These are phyloP conservation scores for Purpureocillium takamizusanense DNA, from an alignment of 2,329 filamentous ascomycete genomes.

Conservation along the genomic window DNA sequence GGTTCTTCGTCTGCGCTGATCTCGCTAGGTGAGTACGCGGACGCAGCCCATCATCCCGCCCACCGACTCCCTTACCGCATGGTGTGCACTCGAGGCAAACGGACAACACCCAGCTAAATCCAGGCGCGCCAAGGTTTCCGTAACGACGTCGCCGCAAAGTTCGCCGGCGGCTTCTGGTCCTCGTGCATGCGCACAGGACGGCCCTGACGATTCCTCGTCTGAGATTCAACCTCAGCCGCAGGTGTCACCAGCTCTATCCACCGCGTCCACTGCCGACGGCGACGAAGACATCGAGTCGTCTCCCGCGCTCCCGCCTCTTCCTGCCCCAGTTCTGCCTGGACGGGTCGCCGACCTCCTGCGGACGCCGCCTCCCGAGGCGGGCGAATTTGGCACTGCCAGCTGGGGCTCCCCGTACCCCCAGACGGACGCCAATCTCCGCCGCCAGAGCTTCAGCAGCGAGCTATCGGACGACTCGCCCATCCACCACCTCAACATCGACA, in stretches of 20 bases:
- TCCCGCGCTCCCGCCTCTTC: slow-evolving; percentile 49
- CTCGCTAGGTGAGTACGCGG: slow-evolving; percentile 41
- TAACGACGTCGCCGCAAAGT: slow-evolving; percentile 48
- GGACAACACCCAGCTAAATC: not conserved
- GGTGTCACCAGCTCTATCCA: slow-evolving; percentile 51
- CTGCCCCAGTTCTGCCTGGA: slow-evolving; percentile 47
- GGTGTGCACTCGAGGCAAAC: no score
- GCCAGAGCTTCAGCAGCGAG: slow-evolving; percentile 47
- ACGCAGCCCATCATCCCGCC: no score
- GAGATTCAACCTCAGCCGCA: slow-evolving; percentile 25
- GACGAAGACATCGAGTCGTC: slow-evolving; percentile 44
- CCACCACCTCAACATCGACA: slow-evolving; percentile 52
- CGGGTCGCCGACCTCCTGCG: slow-evolving; percentile 45
- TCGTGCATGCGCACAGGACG: slow-evolving; percentile 55
- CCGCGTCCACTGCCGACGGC: slow-evolving; percentile 51
- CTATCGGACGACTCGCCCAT: slow-evolving; percentile 51
- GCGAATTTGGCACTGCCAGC: slow-evolving; percentile 59
- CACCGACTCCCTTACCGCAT: no score
- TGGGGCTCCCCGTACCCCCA: slow-evolving; percentile 88
- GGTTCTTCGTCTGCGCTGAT: slow-evolving; percentile 53
- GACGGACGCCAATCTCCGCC: slow-evolving; percentile 44
- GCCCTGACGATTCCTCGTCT: slow-evolving; percentile 28
- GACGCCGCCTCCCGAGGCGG: slow-evolving; percentile 33
- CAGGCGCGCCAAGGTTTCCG: slow-evolving; percentile 20
- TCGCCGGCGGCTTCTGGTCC: slow-evolving; percentile 41